A percentile compares a stretch with the other conserved stretches of the same genome.
Evolutionary conservation across 805 yeast species (phyloP).

Genomic region (Myxozyma neotropica): DNA sequence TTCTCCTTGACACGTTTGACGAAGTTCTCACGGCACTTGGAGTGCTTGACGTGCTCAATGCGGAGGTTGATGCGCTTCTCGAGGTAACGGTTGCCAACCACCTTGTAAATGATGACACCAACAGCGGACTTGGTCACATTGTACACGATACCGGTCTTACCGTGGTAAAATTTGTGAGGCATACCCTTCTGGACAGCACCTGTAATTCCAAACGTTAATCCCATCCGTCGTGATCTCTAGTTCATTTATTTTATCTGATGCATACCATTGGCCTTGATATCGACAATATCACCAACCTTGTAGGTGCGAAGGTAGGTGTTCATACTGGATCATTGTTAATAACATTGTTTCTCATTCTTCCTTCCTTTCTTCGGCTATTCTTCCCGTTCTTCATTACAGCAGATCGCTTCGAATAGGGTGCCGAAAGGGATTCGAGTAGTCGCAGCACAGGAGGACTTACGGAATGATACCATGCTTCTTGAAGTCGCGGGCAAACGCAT

Average conservation of each 20-base stretch:
- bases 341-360: not conserved
- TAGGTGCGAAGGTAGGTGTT: constrained; percentile 96
- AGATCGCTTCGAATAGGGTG: not conserved
- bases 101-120: constrained; percentile 97
- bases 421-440: not conserved
- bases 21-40: constrained; percentile 99
- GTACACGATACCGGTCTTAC: constrained; percentile 99
- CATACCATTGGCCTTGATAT: constrained; percentile 93
- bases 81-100: constrained; percentile 97
- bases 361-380: not conserved
- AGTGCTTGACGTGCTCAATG: constrained; percentile 99
- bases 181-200: constrained; percentile 97
- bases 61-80: constrained; percentile 99
- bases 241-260: not conserved
- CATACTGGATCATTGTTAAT: constrained; percentile 43
- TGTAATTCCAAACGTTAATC: constrained; percentile 3
- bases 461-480: constrained; percentile 94
- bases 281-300: constrained; percentile 99
- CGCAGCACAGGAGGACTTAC: constrained; percentile 16
- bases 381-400: not conserved
- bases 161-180: constrained; percentile 99
- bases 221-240: not conserved
- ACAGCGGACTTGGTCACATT: constrained; percentile 98
- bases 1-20: constrained; percentile 97
- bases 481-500: constrained; percentile 99